A percentile compares a stretch with the other conserved stretches of the same genome.
These are phyloP conservation scores for Globisporangium sylvaticum DNA, from an alignment of 352 stramenopile species.

Conservation along the genomic window DNA sequence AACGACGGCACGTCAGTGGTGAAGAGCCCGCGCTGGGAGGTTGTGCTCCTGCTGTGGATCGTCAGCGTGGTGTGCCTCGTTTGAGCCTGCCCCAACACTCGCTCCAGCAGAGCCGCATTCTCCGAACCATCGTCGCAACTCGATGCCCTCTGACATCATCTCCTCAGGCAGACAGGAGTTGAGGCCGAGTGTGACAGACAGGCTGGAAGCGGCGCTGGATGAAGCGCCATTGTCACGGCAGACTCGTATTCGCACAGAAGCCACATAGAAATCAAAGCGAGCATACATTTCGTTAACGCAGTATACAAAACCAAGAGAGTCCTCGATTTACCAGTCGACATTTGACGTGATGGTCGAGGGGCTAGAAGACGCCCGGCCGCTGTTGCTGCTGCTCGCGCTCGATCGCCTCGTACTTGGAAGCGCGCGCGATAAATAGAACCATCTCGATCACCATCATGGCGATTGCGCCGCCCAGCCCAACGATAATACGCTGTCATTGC, in stretches of 20 bases:
- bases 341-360: background rate
- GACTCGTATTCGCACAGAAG: background rate
- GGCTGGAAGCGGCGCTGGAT: background rate
- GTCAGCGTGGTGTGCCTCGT: background rate
- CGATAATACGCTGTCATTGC: slow-evolving; percentile 44
- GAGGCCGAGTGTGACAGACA: no score
- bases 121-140: background rate
- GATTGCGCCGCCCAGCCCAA: slow-evolving; percentile 66
- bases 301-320: background rate
- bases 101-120: background rate
- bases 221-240: background rate
- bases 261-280: background rate
- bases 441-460: slow-evolving; percentile 89
- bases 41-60: slow-evolving; percentile 3
- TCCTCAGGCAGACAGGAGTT: no score
- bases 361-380: slow-evolving; percentile 27
- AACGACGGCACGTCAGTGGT: slow-evolving; percentile 1
- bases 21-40: background rate
- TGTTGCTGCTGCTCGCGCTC: slow-evolving; percentile 42
- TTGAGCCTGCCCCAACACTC: no score
- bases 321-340: background rate
- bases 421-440: slow-evolving; percentile 79
- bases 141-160: background rate
- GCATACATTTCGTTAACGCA: background rate
- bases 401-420: slow-evolving; percentile 61